phyloP scores from a whole-genome alignment of 2,329 filamentous ascomycete species.

The Sporothrix pseudoabietina region DNA sequence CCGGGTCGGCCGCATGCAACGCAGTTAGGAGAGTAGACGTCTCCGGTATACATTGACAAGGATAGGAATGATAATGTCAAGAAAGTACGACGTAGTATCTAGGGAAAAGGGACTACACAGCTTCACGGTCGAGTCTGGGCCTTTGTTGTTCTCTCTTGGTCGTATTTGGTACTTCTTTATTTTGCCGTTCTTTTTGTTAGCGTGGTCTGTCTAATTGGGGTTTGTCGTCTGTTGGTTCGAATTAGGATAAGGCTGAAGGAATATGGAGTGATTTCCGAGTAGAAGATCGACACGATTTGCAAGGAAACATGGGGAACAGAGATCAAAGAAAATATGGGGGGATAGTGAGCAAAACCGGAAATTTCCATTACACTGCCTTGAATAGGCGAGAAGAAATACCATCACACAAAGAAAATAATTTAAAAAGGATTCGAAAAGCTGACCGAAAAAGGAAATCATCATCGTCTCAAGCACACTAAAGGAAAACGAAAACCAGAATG shows the following conservation, averaged over 20 bases:
- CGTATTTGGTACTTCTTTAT: not conserved
- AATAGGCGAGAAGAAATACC: not conserved
- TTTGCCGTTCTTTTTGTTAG: not conserved
- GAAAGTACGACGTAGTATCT: too few relatives aligned
- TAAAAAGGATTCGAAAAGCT: not conserved
- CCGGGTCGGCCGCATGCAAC: not conserved
- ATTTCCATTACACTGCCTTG: not conserved
- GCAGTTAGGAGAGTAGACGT: not conserved
- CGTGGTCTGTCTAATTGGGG: not conserved
- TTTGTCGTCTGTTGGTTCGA: conserved; percentile 2
- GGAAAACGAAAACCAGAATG: not conserved
- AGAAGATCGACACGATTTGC: conserved; percentile 4
- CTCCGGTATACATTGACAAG: not conserved
- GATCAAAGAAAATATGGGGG: not conserved
- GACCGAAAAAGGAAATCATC: not conserved
- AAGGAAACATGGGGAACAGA: not conserved
- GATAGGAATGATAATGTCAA: not conserved
- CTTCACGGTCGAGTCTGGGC: not conserved
- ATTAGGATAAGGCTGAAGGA: conserved; percentile 11
- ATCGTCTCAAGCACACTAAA: not conserved
- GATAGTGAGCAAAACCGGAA: not conserved
- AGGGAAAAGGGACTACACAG: not conserved
- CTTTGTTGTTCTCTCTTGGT: not conserved
- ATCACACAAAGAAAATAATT: not conserved
- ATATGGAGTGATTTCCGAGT: not conserved